Percentiles rank a stretch among this genome's conserved stretches.
Conservation (phyloP, 2,329 filamentous ascomycete species). For the Hypoxylon sp. region DNA sequence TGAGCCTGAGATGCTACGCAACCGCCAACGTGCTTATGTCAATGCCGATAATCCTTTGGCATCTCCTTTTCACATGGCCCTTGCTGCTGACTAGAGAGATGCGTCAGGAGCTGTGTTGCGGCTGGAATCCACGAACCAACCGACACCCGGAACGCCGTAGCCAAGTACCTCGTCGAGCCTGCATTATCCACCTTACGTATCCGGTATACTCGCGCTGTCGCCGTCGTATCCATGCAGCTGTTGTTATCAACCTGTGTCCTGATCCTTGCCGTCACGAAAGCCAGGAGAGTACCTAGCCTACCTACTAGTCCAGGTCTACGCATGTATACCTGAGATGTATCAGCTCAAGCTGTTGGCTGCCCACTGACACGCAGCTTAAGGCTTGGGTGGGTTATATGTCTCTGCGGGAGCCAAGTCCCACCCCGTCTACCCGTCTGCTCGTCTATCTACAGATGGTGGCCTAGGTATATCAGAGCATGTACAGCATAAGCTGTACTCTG, state of each 20-base stretch:
- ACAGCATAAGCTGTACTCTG: no score
- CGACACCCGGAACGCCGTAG: neutral
- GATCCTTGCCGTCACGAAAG: slow-evolving; percentile 10
- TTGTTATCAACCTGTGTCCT: slow-evolving; percentile 20
- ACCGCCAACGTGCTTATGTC: slow-evolving; percentile 19
- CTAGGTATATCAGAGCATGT: no score
- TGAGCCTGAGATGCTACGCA: slow-evolving; percentile 16
- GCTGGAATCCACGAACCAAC: slow-evolving; percentile 19
- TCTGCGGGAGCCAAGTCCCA: no score
- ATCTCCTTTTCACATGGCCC: slow-evolving; percentile 1
- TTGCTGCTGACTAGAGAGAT: slow-evolving; percentile 3
- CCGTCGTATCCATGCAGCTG: slow-evolving; percentile 25
- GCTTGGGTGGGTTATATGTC: no score
- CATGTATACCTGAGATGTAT: slow-evolving; percentile 10
- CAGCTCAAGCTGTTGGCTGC: slow-evolving; percentile 17
- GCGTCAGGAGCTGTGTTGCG: slow-evolving; percentile 27
- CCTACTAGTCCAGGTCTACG: no score
- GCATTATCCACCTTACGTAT: slow-evolving; percentile 33
- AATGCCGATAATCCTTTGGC: slow-evolving; percentile 10
- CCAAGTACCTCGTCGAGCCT: slow-evolving; percentile 2
- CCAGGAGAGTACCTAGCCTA: no score
- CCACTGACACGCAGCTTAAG: neutral
- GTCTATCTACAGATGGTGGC: no score
- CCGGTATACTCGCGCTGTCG: slow-evolving; percentile 23
- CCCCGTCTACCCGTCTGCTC: no score